These are phyloP conservation scores for Solanum bukasovii DNA, from an alignment of 257 asterid species.

Conservation along the genomic window DNA sequence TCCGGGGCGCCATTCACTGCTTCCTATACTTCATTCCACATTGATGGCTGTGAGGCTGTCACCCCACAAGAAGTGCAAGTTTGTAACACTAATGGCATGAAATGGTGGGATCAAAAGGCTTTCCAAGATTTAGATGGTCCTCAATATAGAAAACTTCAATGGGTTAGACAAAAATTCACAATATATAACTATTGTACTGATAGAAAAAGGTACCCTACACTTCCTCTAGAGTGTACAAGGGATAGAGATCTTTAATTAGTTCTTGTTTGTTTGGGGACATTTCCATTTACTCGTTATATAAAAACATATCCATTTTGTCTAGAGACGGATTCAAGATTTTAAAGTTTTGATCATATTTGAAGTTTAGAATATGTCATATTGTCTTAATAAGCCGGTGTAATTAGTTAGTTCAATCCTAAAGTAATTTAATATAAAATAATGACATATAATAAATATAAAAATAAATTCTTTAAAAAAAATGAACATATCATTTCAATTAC, in stretches of 20 bases:
- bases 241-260: slow-evolving; percentile 8
- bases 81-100: slow-evolving; percentile 19
- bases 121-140: slow-evolving; percentile 21
- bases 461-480: no score
- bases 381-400: neutral
- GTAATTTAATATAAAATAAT: no score
- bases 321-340: neutral
- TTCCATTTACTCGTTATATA: neutral
- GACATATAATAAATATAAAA: no score
- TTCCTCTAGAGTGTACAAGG: slow-evolving; percentile 23
- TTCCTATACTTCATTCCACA: slow-evolving; percentile 25
- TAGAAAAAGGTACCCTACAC: slow-evolving; percentile 6
- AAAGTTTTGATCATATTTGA: neutral
- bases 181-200: slow-evolving; percentile 30
- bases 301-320: neutral
- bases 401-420: neutral
- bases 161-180: slow-evolving; percentile 24
- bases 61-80: slow-evolving; percentile 10
- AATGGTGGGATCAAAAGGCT: slow-evolving; percentile 34
- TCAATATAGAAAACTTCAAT: slow-evolving; percentile 13
- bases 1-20: slow-evolving; percentile 23
- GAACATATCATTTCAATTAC: neutral
- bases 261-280: neutral
- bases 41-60: slow-evolving; percentile 20
- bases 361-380: neutral